phyloP scores from a whole-genome alignment of 2,329 filamentous ascomycete genomes.

The Aureobasidium sp. region DNA sequence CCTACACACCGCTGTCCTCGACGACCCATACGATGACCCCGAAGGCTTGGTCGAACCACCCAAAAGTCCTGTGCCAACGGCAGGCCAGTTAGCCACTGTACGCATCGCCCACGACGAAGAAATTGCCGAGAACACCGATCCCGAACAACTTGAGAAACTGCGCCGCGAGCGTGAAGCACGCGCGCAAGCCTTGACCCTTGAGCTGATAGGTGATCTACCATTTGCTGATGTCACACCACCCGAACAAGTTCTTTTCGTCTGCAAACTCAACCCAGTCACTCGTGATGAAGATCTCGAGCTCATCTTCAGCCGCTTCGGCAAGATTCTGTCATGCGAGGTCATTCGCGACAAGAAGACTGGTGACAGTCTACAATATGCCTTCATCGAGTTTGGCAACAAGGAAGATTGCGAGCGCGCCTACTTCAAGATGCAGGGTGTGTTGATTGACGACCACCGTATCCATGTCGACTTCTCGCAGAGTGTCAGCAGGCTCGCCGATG shows the following conservation, averaged over 20 bases:
- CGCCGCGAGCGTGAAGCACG: slow-evolving; percentile 84
- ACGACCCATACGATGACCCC: slow-evolving; percentile 87
- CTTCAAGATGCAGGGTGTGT: slow-evolving; percentile 96
- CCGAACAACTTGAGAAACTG: slow-evolving; percentile 70
- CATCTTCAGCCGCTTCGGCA: slow-evolving; percentile 95
- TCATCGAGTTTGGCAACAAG: slow-evolving; percentile 94
- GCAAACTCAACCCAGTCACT: slow-evolving; percentile 96
- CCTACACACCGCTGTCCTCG: slow-evolving; percentile 82
- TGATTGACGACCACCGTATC: slow-evolving; percentile 95
- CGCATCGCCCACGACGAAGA: slow-evolving; percentile 86
- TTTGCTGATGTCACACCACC: slow-evolving; percentile 97
- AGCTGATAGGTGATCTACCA: slow-evolving; percentile 95
- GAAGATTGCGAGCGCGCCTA: slow-evolving; percentile 90
- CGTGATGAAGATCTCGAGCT: slow-evolving; percentile 89
- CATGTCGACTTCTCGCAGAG: slow-evolving; percentile 99
- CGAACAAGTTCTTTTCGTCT: slow-evolving; percentile 95
- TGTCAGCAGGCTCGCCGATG: slow-evolving; percentile 76
- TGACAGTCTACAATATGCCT: slow-evolving; percentile 93
- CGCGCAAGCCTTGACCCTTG: slow-evolving; percentile 86
- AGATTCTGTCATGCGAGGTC: slow-evolving; percentile 90
- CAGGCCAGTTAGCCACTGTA: slow-evolving; percentile 82
- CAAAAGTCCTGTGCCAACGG: slow-evolving; percentile 71
- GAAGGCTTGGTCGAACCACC: slow-evolving; percentile 67
- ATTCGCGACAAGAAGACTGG: slow-evolving; percentile 90
- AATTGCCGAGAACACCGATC: slow-evolving; percentile 69